Base-by-base conservation (phyloP, 495 filamentous ascomycete genomes). In the Pyronema domesticum region DNA sequence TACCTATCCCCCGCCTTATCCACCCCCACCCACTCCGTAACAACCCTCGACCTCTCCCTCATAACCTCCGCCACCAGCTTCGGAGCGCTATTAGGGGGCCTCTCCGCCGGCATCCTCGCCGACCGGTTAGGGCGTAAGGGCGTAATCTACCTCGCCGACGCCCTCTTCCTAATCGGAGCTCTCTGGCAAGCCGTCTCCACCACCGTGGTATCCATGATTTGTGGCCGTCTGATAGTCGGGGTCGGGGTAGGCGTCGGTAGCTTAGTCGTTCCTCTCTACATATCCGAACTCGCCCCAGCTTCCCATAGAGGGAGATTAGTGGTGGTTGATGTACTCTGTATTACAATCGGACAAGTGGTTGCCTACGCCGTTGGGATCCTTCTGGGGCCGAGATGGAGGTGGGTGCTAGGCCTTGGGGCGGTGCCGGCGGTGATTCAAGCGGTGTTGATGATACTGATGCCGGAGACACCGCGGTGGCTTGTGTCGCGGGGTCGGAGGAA, bases 401-500 rank as follows among this genome's bases (percentile, higher is more conserved):
- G 83, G 80, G 85, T 93, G 74, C 86, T 95, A 0, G 89, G 89
- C 0, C 68, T 95, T 8, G 89, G 89, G 2, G 85, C 82, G 23
- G 51, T 80, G 47, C 89, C 89, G 0, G 88, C 87, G 6, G 69
- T 77, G 3, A 54, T 86, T 7, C 88, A 94, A 65, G 75, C 77
- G 37, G 60, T 72, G 0, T 65, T 87, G 18, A 68, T 94, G 55
- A 52, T 76, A 2, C 63, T 76, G 40, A 76, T 94, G 73, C 86
- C 88, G 0, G 89, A 95, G 67, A 88, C 82, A 6, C 89, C 89
- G 37, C 73, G 89, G 18, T 94, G 86, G 86, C 72, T 94, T 45
- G 79, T 89, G 0, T 81, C 83, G 61, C 78, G 73, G 4, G 81
- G 78, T 0, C 68, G 71, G 54, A 74, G 71, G 11, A 65, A 68